Percentiles rank a stretch among this genome's conserved stretches.
phyloP scores from a whole-genome alignment of 106 monocot species.

The Allium sativum region DNA sequence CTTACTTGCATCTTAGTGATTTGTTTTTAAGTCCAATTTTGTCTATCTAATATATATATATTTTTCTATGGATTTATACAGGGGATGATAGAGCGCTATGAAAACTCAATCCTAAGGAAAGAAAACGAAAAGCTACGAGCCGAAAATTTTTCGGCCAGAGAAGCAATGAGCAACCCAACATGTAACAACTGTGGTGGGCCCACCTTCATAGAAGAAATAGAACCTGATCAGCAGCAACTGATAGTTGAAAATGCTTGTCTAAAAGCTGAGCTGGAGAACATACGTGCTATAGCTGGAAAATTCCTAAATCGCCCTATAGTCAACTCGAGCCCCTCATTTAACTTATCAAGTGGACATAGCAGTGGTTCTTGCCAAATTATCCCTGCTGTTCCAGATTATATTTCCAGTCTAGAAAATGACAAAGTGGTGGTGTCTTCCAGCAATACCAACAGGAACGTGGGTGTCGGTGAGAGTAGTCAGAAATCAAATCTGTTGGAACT shows the following conservation, averaged over 20 bases:
- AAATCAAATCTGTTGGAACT: slow-evolving; percentile 44
- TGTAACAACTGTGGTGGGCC: slow-evolving; percentile 55
- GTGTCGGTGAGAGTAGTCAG: not conserved
- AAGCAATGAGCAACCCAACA: slow-evolving; percentile 41
- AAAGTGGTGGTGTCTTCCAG: no score
- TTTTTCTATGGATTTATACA: not conserved
- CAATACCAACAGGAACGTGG: no score
- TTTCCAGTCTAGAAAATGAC: no score
- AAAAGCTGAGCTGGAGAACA: slow-evolving; percentile 54
- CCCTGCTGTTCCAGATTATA: slow-evolving; percentile 1
- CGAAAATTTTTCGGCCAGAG: slow-evolving; percentile 49
- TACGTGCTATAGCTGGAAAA: slow-evolving; percentile 32
- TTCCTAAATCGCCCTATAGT: slow-evolving; percentile 34
- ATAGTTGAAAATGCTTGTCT: slow-evolving; percentile 58
- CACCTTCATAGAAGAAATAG: slow-evolving; percentile 41
- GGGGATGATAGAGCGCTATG: slow-evolving; percentile 17
- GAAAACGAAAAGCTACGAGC: slow-evolving; percentile 59
- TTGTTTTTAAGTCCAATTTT: not conserved
- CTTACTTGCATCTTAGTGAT: not conserved
- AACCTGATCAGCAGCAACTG: slow-evolving; percentile 52
- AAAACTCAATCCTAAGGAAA: slow-evolving; percentile 42
- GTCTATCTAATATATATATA: not conserved
- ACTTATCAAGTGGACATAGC: slow-evolving; percentile 9
- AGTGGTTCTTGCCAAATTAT: slow-evolving; percentile 10
- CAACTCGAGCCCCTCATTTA: no score